Evolutionary conservation across 768 basidiomycete genomes (phyloP).

Genomic region (Infundibulicybe gibba): DNA sequence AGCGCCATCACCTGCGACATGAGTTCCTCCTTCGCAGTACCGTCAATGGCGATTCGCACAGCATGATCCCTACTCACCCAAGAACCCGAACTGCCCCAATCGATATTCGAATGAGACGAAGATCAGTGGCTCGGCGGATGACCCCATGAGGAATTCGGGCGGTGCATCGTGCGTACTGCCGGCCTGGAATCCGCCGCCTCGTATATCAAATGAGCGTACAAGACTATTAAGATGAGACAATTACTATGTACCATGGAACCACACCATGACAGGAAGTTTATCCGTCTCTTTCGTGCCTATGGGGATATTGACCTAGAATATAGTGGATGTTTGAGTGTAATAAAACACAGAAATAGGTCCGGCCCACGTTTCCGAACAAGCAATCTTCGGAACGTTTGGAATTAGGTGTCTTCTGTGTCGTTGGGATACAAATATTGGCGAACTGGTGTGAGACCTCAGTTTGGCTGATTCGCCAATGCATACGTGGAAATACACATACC

Average conservation of each 20-base stretch:
- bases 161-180: conserved; percentile 29
- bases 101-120: conserved; percentile 41
- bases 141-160: conserved; percentile 26
- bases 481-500: conserved; percentile 12
- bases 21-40: conserved; percentile 23
- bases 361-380: conserved; percentile 36
- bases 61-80: conserved; percentile 19
- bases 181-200: conserved; percentile 38
- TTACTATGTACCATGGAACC: conserved; percentile 32
- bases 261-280: conserved; percentile 34
- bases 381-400: conserved; percentile 37
- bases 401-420: conserved; percentile 21
- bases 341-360: not conserved
- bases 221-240: not conserved
- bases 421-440: conserved; percentile 27
- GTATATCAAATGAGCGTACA: not conserved
- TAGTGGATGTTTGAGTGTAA: not conserved
- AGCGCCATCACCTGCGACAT: conserved; percentile 25
- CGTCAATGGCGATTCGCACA: not conserved
- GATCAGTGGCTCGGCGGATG: conserved; percentile 27
- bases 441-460: conserved; percentile 20
- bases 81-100: conserved; percentile 37
- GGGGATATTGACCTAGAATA: conserved; percentile 29
- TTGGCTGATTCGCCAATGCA: not conserved
- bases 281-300: conserved; percentile 11